Conservation (phyloP, 75 land plant species). For the Picea glauca region DNA sequence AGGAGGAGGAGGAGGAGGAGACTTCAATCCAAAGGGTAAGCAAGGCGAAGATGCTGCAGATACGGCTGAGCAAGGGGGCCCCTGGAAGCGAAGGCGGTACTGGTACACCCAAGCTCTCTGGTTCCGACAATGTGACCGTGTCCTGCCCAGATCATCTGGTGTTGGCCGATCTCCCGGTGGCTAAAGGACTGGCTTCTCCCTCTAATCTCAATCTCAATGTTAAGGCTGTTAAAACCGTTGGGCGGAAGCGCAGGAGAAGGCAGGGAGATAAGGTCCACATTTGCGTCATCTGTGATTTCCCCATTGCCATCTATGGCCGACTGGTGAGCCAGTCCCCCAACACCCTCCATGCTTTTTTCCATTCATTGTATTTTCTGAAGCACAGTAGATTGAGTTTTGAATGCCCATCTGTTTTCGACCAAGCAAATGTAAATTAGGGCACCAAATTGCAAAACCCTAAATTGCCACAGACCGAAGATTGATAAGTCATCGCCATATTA, state of each 20-base stretch:
- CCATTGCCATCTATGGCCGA: conserved; percentile 52
- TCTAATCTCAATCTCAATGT: conserved; percentile 3
- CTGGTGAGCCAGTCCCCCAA: conserved; percentile 19
- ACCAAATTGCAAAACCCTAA: too few species aligned
- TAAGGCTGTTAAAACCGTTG: conserved; percentile 19
- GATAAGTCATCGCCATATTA: too few species aligned
- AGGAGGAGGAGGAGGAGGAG: too few species aligned
- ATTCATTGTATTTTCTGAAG: neutral
- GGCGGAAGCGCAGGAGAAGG: conserved; percentile 36
- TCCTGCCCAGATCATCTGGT: conserved; percentile 36
- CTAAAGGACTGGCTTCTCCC: conserved; percentile 31
- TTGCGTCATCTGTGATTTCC: conserved; percentile 45
- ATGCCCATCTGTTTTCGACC: too few species aligned
- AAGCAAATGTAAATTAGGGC: too few species aligned
- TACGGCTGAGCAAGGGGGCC: too few species aligned
- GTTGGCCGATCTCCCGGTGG: conserved; percentile 25
- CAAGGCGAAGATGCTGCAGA: too few species aligned
- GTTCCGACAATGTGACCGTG: conserved; percentile 10
- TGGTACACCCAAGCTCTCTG: too few species aligned
- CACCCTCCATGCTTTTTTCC: neutral
- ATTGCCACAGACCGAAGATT: too few species aligned
- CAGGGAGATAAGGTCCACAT: conserved; percentile 45
- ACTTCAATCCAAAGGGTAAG: too few species aligned
- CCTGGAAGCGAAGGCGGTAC: too few species aligned
- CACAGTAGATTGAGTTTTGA: too few species aligned